Evolutionary conservation across 768 basidiomycete species (phyloP).

Genomic region (Pisolithus orientalis): DNA sequence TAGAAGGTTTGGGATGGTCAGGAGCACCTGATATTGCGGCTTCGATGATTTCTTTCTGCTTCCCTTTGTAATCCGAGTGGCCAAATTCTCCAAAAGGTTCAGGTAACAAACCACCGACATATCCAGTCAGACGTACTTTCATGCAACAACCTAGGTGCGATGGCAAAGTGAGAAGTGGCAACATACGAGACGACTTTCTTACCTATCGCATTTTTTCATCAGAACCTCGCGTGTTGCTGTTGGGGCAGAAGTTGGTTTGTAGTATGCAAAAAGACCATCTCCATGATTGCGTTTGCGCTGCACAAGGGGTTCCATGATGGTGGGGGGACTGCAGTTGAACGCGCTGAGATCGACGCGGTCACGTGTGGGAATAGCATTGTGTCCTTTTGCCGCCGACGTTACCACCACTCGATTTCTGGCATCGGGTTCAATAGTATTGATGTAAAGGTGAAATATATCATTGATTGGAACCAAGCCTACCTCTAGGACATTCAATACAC

Average conservation of each 20-base stretch:
- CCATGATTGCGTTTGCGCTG: neutral
- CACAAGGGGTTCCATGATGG: neutral
- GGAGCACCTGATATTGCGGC: constrained; percentile 55
- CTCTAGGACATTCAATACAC: too few species aligned
- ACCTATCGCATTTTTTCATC: neutral
- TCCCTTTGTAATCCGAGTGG: constrained; percentile 63
- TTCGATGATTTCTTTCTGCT: constrained; percentile 70
- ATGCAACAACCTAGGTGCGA: neutral
- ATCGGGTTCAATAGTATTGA: too few species aligned
- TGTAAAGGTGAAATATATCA: too few species aligned
- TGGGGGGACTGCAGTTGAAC: neutral
- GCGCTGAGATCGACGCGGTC: too few species aligned
- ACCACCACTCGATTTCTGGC: too few species aligned
- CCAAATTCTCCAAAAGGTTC: constrained; percentile 52
- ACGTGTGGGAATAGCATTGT: too few species aligned
- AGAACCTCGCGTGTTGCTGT: neutral
- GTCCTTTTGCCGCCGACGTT: too few species aligned
- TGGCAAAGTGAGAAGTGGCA: neutral
- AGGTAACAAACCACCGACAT: neutral
- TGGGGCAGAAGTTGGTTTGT: neutral
- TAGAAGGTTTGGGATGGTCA: neutral
- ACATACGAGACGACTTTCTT: neutral
- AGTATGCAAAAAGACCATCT: neutral
- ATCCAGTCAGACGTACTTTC: neutral
- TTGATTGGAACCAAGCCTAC: too few species aligned